Percentiles rank a stretch among this genome's conserved stretches.
phyloP scores from a whole-genome alignment of 768 basidiomycete species.

The Serendipita sp. region DNA sequence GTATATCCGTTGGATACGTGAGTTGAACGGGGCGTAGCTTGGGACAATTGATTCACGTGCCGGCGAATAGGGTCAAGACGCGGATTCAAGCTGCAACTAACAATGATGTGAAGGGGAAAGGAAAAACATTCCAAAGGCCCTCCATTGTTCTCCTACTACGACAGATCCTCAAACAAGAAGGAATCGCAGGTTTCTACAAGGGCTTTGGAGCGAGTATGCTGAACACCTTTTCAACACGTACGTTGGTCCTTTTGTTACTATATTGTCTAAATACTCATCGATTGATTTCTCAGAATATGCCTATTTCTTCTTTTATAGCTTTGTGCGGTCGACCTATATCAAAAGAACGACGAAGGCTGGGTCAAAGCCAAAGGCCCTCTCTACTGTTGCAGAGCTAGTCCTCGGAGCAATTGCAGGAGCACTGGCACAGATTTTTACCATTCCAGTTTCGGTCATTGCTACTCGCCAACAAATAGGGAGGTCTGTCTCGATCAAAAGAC shows the following conservation, averaged over 20 bases:
- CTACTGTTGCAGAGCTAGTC: conserved; percentile 64
- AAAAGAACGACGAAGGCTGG: conserved; percentile 48
- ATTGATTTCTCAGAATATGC: conserved; percentile 62
- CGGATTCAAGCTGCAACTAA: conserved; percentile 72
- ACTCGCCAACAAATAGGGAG: conserved; percentile 87
- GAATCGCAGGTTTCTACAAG: conserved; percentile 66
- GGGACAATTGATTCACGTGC: not conserved
- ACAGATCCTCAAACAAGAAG: conserved; percentile 65
- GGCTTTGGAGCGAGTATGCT: conserved; percentile 96
- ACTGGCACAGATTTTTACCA: conserved; percentile 94
- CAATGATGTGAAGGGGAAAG: conserved; percentile 31
- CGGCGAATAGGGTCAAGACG: conserved; percentile 62
- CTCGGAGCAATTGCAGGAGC: conserved; percentile 88
- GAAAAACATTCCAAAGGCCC: conserved; percentile 26
- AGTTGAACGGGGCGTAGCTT: not conserved
- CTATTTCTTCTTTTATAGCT: conserved; percentile 98
- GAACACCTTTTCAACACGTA: conserved; percentile 95
- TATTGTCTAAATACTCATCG: not conserved
- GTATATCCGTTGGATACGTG: conserved; percentile 92
- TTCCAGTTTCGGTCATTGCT: conserved; percentile 94
- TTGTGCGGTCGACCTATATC: conserved; percentile 72
- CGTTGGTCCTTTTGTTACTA: conserved; percentile 21
- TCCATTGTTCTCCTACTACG: conserved; percentile 51
- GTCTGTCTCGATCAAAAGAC: conserved; percentile 4
- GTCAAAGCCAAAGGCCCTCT: conserved; percentile 44